These are phyloP conservation scores for Labyrinthula sp. DNA, from an alignment of 352 stramenopile genomes.

Conservation along the genomic window DNA sequence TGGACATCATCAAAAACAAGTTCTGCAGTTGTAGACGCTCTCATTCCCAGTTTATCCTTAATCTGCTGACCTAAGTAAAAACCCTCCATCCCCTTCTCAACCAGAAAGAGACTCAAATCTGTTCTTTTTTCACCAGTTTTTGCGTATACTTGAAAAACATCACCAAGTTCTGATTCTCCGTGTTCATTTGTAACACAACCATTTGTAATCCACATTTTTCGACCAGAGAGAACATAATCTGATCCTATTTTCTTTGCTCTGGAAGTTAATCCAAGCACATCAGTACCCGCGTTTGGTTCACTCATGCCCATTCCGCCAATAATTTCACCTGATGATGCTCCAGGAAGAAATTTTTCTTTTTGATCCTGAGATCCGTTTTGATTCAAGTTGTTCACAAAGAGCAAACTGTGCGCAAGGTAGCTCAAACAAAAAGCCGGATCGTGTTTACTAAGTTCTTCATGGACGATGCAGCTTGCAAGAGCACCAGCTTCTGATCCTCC, in stretches of 20 bases:
- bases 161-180: constrained; percentile 70
- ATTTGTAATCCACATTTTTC: constrained; percentile 99
- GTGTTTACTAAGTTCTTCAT: constrained; percentile 80
- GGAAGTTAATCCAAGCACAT: constrained; percentile 85
- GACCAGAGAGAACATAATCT: constrained; percentile 69
- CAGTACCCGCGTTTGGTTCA: constrained; percentile 80
- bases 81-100: constrained; percentile 82
- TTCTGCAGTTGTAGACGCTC: constrained; percentile 84
- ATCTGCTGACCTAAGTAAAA: constrained; percentile 92
- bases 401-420: constrained; percentile 77
- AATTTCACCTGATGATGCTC: constrained; percentile 62
- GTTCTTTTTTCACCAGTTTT: constrained; percentile 50
- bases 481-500: constrained; percentile 83
- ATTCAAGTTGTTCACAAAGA: constrained; percentile 73
- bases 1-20: constrained; percentile 94
- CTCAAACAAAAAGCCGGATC: constrained; percentile 93
- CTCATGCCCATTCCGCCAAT: constrained; percentile 98
- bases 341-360: constrained; percentile 54
- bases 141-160: constrained; percentile 93
- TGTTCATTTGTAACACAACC: constrained; percentile 82
- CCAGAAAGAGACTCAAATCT: constrained; percentile 78
- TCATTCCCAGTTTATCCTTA: constrained; percentile 92
- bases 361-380: constrained; percentile 64
- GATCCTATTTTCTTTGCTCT: constrained; percentile 59
- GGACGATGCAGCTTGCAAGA: constrained; percentile 70